A percentile compares a stretch with the other conserved stretches of the same genome.
These are phyloP conservation scores for Paraglomus occultum DNA, from an alignment of 192 early-diverging fungal genomes.

Conservation along the genomic window DNA sequence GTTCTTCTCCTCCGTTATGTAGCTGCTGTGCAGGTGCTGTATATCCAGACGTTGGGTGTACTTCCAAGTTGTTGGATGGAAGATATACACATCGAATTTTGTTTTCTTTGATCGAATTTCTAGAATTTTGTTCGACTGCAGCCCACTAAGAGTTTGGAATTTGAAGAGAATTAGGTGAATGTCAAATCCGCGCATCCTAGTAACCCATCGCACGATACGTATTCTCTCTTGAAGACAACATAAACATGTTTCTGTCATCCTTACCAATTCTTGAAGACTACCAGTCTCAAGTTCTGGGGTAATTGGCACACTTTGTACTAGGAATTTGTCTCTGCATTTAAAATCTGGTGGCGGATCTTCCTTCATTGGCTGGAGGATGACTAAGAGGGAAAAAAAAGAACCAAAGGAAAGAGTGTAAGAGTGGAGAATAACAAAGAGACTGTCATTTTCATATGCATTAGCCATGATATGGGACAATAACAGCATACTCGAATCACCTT, in stretches of 20 bases:
- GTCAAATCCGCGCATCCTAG: neutral
- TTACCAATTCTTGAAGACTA: slow-evolving; percentile 62
- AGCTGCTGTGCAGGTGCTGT: slow-evolving; percentile 10
- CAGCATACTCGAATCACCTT: too few relatives aligned
- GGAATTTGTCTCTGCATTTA: slow-evolving; percentile 97
- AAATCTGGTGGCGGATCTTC: slow-evolving; percentile 74
- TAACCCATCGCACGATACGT: neutral
- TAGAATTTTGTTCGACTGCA: slow-evolving; percentile 58
- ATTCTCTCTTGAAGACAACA: neutral
- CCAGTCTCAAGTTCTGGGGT: slow-evolving; percentile 64
- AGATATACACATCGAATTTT: slow-evolving; percentile 67
- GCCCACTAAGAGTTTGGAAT: slow-evolving; percentile 50
- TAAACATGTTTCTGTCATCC: neutral
- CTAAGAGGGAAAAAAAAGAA: slow-evolving; percentile 44
- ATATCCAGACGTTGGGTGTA: slow-evolving; percentile 29
- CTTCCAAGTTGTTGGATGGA: slow-evolving; percentile 32
- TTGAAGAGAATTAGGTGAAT: neutral
- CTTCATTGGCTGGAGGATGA: slow-evolving; percentile 85
- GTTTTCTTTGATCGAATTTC: slow-evolving; percentile 61
- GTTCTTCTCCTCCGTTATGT: too few relatives aligned
- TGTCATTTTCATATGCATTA: too few relatives aligned
- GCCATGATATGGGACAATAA: too few relatives aligned
- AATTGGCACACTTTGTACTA: slow-evolving; percentile 85
- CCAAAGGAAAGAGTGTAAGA: neutral
- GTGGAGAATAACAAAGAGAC: too few relatives aligned